Percentiles rank a stretch among this genome's conserved stretches.
Evolutionary conservation across 345 rosid genomes (phyloP).

Genomic region (Syzygium jambos): DNA sequence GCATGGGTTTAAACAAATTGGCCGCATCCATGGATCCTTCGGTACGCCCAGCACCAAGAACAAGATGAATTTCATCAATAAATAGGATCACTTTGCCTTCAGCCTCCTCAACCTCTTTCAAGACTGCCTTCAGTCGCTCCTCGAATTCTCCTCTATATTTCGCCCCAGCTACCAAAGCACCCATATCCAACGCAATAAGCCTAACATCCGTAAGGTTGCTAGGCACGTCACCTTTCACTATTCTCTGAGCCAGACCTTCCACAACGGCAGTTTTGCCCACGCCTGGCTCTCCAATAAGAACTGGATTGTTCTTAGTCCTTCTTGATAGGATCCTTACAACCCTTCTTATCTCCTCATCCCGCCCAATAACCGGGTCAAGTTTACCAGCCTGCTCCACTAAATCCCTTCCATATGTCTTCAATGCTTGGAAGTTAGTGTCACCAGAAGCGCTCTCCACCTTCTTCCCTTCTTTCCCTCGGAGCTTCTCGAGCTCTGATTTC

Average conservation of each 20-base stretch:
- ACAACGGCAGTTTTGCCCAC: constrained; percentile 96
- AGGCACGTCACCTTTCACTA: constrained; percentile 82
- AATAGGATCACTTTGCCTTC: constrained; percentile 90
- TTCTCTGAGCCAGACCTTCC: constrained; percentile 90
- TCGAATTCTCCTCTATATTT: constrained; percentile 91
- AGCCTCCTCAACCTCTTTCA: constrained; percentile 95
- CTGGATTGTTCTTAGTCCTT: constrained; percentile 90
- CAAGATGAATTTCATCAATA: constrained; percentile 94
- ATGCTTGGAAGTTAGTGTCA: constrained; percentile 64
- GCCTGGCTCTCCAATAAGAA: constrained; percentile 93
- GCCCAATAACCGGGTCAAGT: constrained; percentile 86
- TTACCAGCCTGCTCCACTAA: constrained; percentile 92
- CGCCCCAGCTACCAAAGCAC: constrained; percentile 79
- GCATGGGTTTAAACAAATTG: constrained; percentile 89
- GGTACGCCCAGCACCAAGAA: constrained; percentile 84
- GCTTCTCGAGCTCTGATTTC: constrained; percentile 76
- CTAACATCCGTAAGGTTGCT: constrained; percentile 83
- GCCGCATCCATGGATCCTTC: constrained; percentile 99
- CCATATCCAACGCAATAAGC: constrained; percentile 81
- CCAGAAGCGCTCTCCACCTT: constrained; percentile 91
- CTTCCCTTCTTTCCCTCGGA: constrained; percentile 79
- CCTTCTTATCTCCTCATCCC: constrained; percentile 85
- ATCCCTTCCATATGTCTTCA: constrained; percentile 88
- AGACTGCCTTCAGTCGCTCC: constrained; percentile 69
- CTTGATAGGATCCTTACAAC: constrained; percentile 79